Conservation (phyloP, 352 stramenopile genomes). For the Phytophthora idaei region DNA sequence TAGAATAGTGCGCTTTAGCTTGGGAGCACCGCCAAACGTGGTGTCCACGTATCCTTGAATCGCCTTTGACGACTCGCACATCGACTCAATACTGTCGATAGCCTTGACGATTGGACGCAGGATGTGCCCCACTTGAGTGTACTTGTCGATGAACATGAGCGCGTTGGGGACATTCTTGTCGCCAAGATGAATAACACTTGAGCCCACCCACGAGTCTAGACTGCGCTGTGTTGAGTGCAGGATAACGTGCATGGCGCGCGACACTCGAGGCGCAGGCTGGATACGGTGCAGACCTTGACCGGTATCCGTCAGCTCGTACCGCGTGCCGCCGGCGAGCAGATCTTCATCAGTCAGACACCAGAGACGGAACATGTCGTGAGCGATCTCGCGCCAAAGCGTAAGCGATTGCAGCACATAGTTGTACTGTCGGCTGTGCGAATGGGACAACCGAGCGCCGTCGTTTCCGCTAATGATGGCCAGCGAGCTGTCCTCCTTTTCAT, state of each 20-base stretch:
- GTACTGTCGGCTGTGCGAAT: conserved; percentile 95
- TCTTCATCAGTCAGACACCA: conserved; percentile 96
- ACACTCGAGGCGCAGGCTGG: conserved; percentile 93
- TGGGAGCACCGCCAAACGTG: conserved; percentile 87
- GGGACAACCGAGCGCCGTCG: conserved; percentile 93
- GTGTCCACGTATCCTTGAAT: conserved; percentile 67
- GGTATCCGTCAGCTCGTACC: conserved; percentile 93
- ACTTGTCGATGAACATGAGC: conserved; percentile 99
- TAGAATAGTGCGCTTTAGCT: conserved; percentile 91
- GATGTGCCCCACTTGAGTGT: conserved; percentile 93
- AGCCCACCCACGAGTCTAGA: conserved; percentile 91
- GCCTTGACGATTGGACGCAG: conserved; percentile 90
- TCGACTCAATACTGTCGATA: conserved; percentile 69
- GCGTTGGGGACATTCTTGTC: conserved; percentile 98
- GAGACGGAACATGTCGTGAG: conserved; percentile 96
- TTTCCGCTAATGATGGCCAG: conserved; percentile 94
- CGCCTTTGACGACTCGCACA: conserved; percentile 55
- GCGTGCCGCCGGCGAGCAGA: conserved; percentile 71
- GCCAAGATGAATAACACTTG: conserved; percentile 96
- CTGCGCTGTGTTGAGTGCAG: conserved; percentile 81
- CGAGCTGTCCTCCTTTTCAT: conserved; percentile 78
- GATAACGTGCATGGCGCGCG: conserved; percentile 95
- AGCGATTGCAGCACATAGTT: conserved; percentile 97
- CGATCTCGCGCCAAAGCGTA: conserved; percentile 96
- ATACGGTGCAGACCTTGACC: conserved; percentile 96